phyloP scores from a whole-genome alignment of 805 yeast species.

The Wickerhamiella cacticola region DNA sequence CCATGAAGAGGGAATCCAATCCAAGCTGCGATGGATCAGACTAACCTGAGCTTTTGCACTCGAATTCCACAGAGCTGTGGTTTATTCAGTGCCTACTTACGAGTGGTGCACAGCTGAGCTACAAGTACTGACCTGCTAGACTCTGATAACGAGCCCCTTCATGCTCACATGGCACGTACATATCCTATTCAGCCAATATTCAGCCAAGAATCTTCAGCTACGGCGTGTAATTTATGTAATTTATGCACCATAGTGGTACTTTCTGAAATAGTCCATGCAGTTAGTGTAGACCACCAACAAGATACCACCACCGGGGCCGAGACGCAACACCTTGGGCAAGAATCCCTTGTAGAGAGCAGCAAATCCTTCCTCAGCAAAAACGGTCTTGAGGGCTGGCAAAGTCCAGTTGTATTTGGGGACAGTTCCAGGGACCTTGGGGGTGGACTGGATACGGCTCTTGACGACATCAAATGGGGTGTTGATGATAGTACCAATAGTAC shows the following conservation, averaged over 20 bases:
- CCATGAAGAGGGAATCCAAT: no score
- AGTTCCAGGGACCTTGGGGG: constrained; percentile 54
- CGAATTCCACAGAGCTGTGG: no score
- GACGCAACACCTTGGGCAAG: constrained; percentile 89
- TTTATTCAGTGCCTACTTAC: no score
- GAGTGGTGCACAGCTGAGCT: no score
- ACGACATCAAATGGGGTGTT: constrained; percentile 96
- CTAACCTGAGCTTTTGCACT: no score
- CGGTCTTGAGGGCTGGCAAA: constrained; percentile 58
- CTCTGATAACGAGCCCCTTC: no score
- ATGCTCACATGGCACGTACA: no score
- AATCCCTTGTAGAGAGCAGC: constrained; percentile 89
- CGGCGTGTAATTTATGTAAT: no score
- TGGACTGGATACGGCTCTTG: constrained; percentile 85
- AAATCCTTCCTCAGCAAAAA: constrained; percentile 85
- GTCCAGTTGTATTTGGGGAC: constrained; percentile 89
- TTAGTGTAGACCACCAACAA: constrained; percentile 91
- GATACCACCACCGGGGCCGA: constrained; percentile 99
- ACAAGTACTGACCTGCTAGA: no score
- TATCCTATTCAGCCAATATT: no score
- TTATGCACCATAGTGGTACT: constrained; percentile 12
- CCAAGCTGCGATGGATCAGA: no score
- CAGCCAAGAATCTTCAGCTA: no score
- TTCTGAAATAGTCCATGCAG: constrained; percentile 77
- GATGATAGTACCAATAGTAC: constrained; percentile 87